Percentiles rank a stretch among this genome's conserved stretches.
phyloP scores from a whole-genome alignment of 805 yeast genomes.

The Saitoella complicata region DNA sequence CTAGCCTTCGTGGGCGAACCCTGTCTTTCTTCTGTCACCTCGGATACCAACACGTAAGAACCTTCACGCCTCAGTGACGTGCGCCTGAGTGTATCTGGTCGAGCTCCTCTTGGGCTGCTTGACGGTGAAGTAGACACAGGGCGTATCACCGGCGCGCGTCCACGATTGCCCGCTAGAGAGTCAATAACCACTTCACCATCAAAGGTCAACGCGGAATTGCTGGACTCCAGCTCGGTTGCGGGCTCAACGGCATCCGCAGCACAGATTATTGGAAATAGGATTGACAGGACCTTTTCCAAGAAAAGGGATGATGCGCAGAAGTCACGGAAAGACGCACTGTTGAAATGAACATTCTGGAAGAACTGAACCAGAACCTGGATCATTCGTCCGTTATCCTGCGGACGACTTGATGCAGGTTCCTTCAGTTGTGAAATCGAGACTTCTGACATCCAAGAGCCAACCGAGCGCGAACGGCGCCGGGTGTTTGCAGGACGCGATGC shows the following conservation, averaged over 20 bases:
- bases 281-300: slow-evolving; percentile 11
- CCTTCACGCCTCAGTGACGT: too few species aligned
- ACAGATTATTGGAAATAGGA: slow-evolving; percentile 12
- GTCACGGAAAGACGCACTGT: slow-evolving; percentile 12
- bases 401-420: neutral
- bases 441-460: neutral
- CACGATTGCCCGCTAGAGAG: too few species aligned
- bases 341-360: slow-evolving; percentile 12
- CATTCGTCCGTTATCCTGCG: slow-evolving; percentile 6
- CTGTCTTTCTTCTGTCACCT: too few species aligned
- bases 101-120: too few species aligned
- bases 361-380: slow-evolving; percentile 11
- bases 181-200: slow-evolving; percentile 12
- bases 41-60: too few species aligned
- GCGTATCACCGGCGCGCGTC: too few species aligned
- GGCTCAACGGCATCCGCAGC: slow-evolving; percentile 11
- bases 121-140: too few species aligned
- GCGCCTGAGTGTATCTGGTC: too few species aligned
- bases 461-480: too few species aligned
- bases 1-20: neutral
- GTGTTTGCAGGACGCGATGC: too few species aligned
- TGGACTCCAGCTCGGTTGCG: slow-evolving; percentile 10
- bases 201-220: slow-evolving; percentile 7
- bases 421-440: neutral
- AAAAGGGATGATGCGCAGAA: slow-evolving; percentile 11